These are phyloP conservation scores for Nannizzia gypsea DNA, from an alignment of 2,329 filamentous ascomycete species.

Conservation along the genomic window DNA sequence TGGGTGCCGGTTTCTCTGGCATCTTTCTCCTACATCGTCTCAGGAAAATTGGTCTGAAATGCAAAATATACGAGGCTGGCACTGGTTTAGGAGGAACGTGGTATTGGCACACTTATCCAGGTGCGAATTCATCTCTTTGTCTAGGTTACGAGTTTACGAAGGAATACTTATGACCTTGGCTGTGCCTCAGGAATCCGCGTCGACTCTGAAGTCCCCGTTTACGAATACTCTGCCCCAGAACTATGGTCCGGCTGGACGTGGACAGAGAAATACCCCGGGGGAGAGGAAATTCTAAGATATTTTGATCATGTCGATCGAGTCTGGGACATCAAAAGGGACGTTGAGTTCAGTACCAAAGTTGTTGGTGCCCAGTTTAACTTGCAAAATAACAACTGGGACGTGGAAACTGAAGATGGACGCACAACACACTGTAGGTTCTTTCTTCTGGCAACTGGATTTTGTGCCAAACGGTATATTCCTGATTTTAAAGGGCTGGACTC, in stretches of 20 bases:
- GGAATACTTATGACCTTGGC: not conserved
- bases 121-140: conserved; percentile 15
- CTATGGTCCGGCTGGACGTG: conserved; percentile 38
- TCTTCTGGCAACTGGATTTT: conserved; percentile 38
- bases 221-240: conserved; percentile 43
- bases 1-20: conserved; percentile 28
- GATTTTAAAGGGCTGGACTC: conserved; percentile 26
- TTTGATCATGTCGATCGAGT: conserved; percentile 38
- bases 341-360: conserved; percentile 36
- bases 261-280: conserved; percentile 22
- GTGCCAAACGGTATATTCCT: conserved; percentile 35
- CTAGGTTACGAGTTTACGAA: not conserved
- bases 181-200: conserved; percentile 34
- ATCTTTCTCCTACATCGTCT: conserved; percentile 43
- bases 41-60: conserved; percentile 39
- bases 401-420: conserved; percentile 34
- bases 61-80: conserved; percentile 43
- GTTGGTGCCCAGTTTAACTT: conserved; percentile 32
- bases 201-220: conserved; percentile 44
- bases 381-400: conserved; percentile 30
- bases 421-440: conserved; percentile 35
- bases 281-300: conserved; percentile 34
- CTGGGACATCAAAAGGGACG: conserved; percentile 35
- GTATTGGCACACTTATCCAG: conserved; percentile 48
- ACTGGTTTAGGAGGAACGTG: conserved; percentile 43